Evolutionary conservation across 2,329 filamentous ascomycete species (phyloP).

Genomic region (Talaromyces sp.): DNA sequence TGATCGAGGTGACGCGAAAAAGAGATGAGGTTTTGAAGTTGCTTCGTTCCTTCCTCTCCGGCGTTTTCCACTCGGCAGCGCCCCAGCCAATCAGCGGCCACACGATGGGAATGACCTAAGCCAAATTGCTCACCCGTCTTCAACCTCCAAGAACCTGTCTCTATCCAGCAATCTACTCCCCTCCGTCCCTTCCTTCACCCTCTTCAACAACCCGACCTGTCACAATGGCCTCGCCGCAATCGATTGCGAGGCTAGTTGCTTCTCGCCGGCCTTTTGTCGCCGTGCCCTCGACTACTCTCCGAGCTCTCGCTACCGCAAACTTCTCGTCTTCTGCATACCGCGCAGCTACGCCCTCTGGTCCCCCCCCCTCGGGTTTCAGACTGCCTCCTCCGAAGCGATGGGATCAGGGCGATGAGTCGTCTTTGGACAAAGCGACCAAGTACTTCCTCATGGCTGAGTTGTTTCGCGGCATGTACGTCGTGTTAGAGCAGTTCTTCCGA

Average conservation of each 20-base stretch:
- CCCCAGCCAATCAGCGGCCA: constrained; percentile 38
- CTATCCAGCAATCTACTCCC: neutral
- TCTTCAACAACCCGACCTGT: constrained; percentile 18
- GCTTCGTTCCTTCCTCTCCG: constrained; percentile 20
- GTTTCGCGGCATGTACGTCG: constrained; percentile 95
- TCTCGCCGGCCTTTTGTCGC: constrained; percentile 35
- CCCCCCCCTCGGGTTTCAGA: constrained; percentile 77
- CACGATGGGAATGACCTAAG: constrained; percentile 43
- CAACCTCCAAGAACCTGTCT: neutral
- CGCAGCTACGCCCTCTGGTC: constrained; percentile 66
- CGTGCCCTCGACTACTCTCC: constrained; percentile 31
- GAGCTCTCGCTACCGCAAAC: constrained; percentile 50
- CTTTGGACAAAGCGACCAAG: constrained; percentile 79
- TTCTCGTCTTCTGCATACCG: constrained; percentile 63
- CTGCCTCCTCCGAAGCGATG: constrained; percentile 69
- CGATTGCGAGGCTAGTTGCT: constrained; percentile 44
- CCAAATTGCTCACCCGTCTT: constrained; percentile 23
- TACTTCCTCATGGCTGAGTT: constrained; percentile 97
- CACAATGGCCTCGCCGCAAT: constrained; percentile 45
- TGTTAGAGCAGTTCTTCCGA: constrained; percentile 96
- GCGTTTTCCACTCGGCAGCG: constrained; percentile 23
- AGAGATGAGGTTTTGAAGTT: constrained; percentile 16
- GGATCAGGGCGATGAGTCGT: constrained; percentile 73
- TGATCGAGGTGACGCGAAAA: constrained; percentile 24
- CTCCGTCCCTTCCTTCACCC: neutral